Evolutionary conservation across 2,329 filamentous ascomycete species (phyloP).

Genomic region (Xylaria arbuscula): DNA sequence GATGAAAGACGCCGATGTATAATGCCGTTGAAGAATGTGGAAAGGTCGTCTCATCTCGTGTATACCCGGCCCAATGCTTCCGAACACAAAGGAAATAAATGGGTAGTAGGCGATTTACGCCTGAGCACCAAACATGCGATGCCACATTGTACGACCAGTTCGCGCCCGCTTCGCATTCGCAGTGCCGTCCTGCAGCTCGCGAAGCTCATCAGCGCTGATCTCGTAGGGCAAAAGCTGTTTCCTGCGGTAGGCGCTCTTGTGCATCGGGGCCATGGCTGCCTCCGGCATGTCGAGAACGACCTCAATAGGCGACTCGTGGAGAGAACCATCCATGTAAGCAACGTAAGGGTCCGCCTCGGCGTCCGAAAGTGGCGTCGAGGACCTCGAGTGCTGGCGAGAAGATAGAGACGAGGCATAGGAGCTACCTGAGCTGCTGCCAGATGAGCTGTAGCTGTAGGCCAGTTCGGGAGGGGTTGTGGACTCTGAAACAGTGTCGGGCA

Average conservation of each 20-base stretch:
- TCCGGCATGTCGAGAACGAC: conserved; percentile 55
- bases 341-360: conserved; percentile 56
- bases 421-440: conserved; percentile 53
- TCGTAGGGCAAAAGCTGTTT: conserved; percentile 64
- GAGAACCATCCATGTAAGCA: conserved; percentile 52
- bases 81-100: conserved; percentile 27
- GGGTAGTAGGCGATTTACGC: conserved; percentile 26
- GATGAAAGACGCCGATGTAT: conserved; percentile 35
- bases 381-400: conserved; percentile 59
- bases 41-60: conserved; percentile 29
- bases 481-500: conserved; percentile 48
- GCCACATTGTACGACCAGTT: conserved; percentile 62
- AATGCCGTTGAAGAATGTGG: conserved; percentile 31
- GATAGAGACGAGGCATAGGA: conserved; percentile 62
- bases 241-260: conserved; percentile 44
- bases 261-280: conserved; percentile 49
- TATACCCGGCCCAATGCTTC: conserved; percentile 32
- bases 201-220: conserved; percentile 64
- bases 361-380: conserved; percentile 63
- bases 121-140: conserved; percentile 62
- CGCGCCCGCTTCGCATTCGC: conserved; percentile 62
- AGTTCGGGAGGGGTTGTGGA: conserved; percentile 63
- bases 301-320: conserved; percentile 64
- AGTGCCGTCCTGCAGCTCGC: conserved; percentile 60
- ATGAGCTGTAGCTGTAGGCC: conserved; percentile 56